Percentiles rank a stretch among this genome's conserved stretches.
Conservation (phyloP, 306 rosid genomes). For the Betula pendula region DNA sequence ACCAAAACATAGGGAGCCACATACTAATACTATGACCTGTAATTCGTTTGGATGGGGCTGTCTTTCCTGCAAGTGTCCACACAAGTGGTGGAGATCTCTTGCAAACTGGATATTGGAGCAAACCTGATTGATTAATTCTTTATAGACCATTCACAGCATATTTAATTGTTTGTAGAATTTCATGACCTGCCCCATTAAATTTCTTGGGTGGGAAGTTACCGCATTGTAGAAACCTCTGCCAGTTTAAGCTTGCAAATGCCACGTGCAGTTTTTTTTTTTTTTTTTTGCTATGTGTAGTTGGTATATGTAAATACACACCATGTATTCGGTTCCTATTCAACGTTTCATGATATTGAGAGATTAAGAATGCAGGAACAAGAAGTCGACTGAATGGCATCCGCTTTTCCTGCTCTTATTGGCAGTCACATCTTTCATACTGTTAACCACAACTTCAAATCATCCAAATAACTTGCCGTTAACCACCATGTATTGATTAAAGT, state of each 20-base stretch:
- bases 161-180: neutral
- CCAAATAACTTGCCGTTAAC: neutral
- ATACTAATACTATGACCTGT: neutral
- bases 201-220: neutral
- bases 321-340: too few species aligned
- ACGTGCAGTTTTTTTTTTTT: too few species aligned
- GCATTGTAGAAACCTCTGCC: neutral
- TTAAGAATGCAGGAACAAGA: neutral
- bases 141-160: neutral
- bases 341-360: too few species aligned
- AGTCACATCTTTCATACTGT: neutral
- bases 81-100: neutral
- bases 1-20: neutral
- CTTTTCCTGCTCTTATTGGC: neutral
- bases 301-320: too few species aligned
- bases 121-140: neutral
- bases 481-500: too few species aligned
- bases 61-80: neutral
- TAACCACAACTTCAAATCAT: neutral
- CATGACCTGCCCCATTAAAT: neutral
- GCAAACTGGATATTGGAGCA: neutral
- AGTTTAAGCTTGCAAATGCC: neutral
- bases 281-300: too few species aligned
- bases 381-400: neutral
- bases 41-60: neutral